phyloP scores from a whole-genome alignment of 2,329 filamentous ascomycete species.

The Arachnopeziza araneosa region DNA sequence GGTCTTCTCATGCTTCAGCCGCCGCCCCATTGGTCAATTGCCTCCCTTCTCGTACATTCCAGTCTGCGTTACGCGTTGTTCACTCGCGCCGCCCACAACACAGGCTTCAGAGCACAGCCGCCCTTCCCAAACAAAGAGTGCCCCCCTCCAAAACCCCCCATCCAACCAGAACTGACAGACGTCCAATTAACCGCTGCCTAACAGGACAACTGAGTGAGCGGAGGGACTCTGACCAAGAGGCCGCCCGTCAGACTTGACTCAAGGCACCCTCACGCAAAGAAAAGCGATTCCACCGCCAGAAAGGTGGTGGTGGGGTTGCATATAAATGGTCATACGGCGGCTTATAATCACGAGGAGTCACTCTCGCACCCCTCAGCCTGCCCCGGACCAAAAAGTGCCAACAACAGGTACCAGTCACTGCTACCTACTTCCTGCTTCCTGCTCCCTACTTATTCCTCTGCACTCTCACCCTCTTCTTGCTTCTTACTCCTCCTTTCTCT shows the following conservation, averaged over 20 bases:
- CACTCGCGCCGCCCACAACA: neutral
- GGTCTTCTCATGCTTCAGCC: neutral
- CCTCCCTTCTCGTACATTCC: conserved; percentile 5
- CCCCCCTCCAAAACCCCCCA: neutral
- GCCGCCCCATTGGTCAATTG: conserved; percentile 7
- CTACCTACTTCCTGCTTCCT: neutral
- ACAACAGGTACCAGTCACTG: conserved; percentile 1
- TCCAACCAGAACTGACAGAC: neutral
- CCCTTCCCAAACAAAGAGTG: conserved; percentile 1
- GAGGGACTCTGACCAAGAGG: neutral
- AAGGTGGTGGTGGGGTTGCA: neutral
- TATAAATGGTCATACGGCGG: conserved; percentile 18
- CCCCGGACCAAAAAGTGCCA: neutral
- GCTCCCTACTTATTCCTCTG: conserved; percentile 12
- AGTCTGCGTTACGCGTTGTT: neutral
- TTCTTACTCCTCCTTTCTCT: conserved; percentile 8
- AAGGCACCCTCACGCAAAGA: neutral
- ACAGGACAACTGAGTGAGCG: neutral
- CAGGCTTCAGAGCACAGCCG: conserved; percentile 4
- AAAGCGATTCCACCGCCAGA: neutral
- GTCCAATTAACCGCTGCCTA: conserved; percentile 17
- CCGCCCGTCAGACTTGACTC: neutral
- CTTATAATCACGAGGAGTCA: conserved; percentile 23
- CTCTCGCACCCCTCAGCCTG: conserved; percentile 4
- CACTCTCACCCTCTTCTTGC: conserved; percentile 18